Evolutionary conservation across 2,329 filamentous ascomycete genomes (phyloP).

Genomic region (Colletotrichum paranaense): DNA sequence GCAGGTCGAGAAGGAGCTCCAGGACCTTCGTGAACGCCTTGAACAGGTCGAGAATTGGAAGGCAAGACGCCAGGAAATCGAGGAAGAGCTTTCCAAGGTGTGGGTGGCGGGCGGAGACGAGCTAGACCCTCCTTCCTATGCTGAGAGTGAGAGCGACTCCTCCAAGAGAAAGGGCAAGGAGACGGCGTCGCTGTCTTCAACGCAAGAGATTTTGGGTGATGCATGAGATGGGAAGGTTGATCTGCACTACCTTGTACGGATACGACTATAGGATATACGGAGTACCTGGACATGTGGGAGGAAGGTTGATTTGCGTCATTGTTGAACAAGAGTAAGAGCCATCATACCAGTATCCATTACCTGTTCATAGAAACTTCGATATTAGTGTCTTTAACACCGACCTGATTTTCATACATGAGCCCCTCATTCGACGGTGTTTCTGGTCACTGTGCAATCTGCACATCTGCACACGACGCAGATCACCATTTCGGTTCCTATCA

Average conservation of each 20-base stretch:
- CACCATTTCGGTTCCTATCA: not conserved
- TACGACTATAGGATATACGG: slow-evolving; percentile 12
- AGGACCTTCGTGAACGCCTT: slow-evolving; percentile 83
- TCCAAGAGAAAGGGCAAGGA: slow-evolving; percentile 31
- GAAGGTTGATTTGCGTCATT: not conserved
- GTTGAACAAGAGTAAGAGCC: slow-evolving; percentile 5
- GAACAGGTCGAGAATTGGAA: slow-evolving; percentile 89
- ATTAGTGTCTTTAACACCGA: slow-evolving; percentile 1
- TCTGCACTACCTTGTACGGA: slow-evolving; percentile 4
- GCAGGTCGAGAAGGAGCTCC: slow-evolving; percentile 89
- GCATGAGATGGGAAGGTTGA: not conserved
- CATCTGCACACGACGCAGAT: not conserved
- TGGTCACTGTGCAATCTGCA: not conserved
- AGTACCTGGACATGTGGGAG: not conserved
- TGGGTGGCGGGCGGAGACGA: slow-evolving; percentile 66
- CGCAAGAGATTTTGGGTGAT: slow-evolving; percentile 24
- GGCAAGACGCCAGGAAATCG: slow-evolving; percentile 80
- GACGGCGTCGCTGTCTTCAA: not conserved
- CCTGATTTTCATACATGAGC: not conserved
- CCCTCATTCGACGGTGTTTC: not conserved
- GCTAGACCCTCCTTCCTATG: slow-evolving; percentile 60
- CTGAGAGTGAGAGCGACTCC: slow-evolving; percentile 39
- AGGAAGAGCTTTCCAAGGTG: slow-evolving; percentile 77
- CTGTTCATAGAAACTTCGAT: slow-evolving; percentile 28
- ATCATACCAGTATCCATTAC: slow-evolving; percentile 4